Conservation (phyloP, 306 rosid genomes). For the Castanopsis chinensis region DNA sequence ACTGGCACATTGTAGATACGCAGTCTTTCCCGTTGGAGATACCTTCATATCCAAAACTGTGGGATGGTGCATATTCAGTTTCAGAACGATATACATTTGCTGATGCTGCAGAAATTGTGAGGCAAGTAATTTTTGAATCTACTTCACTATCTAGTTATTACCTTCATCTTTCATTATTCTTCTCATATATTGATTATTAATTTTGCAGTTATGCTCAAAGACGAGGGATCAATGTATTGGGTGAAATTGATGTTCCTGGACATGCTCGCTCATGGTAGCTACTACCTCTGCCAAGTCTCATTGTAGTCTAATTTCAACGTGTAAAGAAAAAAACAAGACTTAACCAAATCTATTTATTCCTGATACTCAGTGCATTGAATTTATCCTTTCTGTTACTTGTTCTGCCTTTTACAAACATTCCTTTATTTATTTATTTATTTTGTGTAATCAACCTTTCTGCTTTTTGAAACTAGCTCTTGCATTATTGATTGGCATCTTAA, state of each 20-base stretch:
- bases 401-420: no score
- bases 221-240: conserved; percentile 41
- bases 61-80: conserved; percentile 43
- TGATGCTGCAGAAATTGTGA: conserved; percentile 42
- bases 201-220: conserved; percentile 34
- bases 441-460: no score
- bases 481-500: no score
- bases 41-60: conserved; percentile 45
- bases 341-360: background rate
- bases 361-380: background rate
- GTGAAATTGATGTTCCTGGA: conserved; percentile 47
- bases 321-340: background rate
- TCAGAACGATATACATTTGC: conserved; percentile 34
- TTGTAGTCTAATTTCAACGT: background rate
- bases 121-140: conserved; percentile 16
- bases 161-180: background rate
- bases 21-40: conserved; percentile 47
- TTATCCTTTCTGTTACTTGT: no score
- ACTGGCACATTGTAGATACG: conserved; percentile 50
- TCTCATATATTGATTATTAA: background rate
- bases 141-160: background rate
- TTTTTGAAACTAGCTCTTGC: no score
- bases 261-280: conserved; percentile 44
- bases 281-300: background rate
- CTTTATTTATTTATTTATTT: no score